Percentiles rank a stretch among this genome's conserved stretches.
phyloP scores from a whole-genome alignment of 176 grass and related monocot species.

The Oryza rufipogon region DNA sequence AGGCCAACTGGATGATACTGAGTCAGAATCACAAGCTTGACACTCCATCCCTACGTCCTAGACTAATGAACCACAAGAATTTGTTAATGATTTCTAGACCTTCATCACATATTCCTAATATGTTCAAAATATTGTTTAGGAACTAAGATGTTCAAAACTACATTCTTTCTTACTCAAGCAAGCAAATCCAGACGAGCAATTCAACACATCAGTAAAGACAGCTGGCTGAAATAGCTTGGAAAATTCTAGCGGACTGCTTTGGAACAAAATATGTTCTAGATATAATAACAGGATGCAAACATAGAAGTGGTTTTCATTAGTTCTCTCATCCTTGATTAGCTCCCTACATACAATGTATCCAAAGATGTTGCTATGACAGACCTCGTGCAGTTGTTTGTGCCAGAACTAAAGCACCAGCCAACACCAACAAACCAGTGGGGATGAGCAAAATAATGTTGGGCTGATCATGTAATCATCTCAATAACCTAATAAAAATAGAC shows the following conservation, averaged over 20 bases:
- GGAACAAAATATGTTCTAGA: slow-evolving; percentile 17
- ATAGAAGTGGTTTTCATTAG: slow-evolving; percentile 19
- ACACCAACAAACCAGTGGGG: not conserved
- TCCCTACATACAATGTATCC: slow-evolving; percentile 34
- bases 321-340: slow-evolving; percentile 30
- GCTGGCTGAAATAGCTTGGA: slow-evolving; percentile 12
- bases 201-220: not conserved
- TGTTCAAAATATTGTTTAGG: slow-evolving; percentile 23
- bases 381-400: not conserved
- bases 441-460: slow-evolving; percentile 22
- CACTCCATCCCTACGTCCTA: not conserved
- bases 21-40: not conserved
- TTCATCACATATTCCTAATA: slow-evolving; percentile 15
- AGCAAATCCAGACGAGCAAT: not conserved
- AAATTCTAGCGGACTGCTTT: slow-evolving; percentile 4
- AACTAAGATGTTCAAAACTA: not conserved
- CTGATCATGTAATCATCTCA: slow-evolving; percentile 16
- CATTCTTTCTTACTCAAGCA: slow-evolving; percentile 8
- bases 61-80: not conserved
- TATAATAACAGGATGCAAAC: slow-evolving; percentile 28
- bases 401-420: slow-evolving; percentile 23
- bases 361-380: slow-evolving; percentile 26
- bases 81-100: not conserved
- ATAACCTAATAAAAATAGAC: slow-evolving; percentile 28
- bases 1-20: slow-evolving; percentile 1